These are phyloP conservation scores for Colletotrichum lini DNA, from an alignment of 2,329 filamentous ascomycete species.

Conservation along the genomic window DNA sequence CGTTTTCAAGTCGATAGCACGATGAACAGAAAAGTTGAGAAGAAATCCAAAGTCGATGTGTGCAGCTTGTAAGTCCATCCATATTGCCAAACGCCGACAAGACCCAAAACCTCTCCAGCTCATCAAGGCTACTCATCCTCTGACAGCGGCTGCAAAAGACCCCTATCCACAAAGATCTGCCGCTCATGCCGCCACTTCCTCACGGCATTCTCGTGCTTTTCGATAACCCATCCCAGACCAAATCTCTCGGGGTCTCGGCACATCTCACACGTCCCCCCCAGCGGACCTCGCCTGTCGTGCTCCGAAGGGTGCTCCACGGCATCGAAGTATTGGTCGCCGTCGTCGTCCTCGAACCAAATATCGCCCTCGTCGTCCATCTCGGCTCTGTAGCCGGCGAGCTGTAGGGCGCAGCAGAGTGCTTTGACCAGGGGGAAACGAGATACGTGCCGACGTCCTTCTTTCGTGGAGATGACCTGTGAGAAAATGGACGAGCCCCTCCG, in stretches of 20 bases:
- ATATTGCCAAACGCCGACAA: background rate
- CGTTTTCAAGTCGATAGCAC: too few species aligned
- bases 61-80: too few species aligned
- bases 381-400: slow-evolving; percentile 31
- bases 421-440: background rate
- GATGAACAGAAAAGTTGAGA: too few species aligned
- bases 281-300: background rate
- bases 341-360: slow-evolving; percentile 42
- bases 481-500: background rate
- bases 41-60: too few species aligned
- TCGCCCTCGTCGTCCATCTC: slow-evolving; percentile 40
- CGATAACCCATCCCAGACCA: background rate
- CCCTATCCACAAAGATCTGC: background rate
- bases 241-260: background rate
- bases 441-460: slow-evolving; percentile 1
- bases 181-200: background rate
- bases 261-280: background rate
- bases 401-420: slow-evolving; percentile 30
- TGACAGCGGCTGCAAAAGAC: background rate
- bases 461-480: background rate
- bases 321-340: slow-evolving; percentile 38
- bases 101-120: background rate
- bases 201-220: background rate
- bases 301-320: slow-evolving; percentile 13
- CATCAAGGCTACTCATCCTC: too few species aligned